A percentile compares a stretch with the other conserved stretches of the same genome.
These are phyloP conservation scores for Microdochium nivale DNA, from an alignment of 2,329 filamentous ascomycete genomes.

Conservation along the genomic window DNA sequence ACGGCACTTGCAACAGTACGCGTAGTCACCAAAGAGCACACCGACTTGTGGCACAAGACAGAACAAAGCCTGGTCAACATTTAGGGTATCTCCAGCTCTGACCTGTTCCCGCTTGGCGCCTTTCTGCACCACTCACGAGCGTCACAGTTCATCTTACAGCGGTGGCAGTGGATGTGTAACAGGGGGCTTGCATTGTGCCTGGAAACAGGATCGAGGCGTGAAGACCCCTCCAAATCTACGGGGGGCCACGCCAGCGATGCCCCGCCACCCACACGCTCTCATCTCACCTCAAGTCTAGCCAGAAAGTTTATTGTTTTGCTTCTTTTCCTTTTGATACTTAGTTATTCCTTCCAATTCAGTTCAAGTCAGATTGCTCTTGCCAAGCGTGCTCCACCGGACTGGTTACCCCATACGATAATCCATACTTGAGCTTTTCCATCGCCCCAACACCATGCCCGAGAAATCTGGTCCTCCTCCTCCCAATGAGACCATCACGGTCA, in stretches of 20 bases:
- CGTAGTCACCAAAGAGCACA: no score
- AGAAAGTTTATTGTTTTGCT: neutral
- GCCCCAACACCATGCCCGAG: conserved; percentile 12
- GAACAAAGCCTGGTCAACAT: no score
- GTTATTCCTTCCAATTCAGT: neutral
- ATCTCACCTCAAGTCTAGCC: neutral
- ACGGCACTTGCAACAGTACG: no score
- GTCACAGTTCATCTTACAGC: neutral
- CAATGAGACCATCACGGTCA: conserved; percentile 20
- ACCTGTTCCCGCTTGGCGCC: neutral
- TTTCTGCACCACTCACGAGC: neutral
- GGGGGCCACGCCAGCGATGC: no score
- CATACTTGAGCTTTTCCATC: neutral
- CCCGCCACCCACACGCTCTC: neutral
- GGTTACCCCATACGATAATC: neutral
- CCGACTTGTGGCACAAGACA: no score
- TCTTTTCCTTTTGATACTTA: no score
- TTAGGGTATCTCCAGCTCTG: no score
- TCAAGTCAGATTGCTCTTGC: neutral
- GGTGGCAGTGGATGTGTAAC: neutral
- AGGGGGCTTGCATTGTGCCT: neutral
- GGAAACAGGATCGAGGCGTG: neutral
- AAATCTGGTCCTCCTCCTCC: conserved; percentile 16
- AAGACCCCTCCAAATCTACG: neutral
- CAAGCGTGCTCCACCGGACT: neutral